Percentiles rank a stretch among this genome's conserved stretches.
phyloP scores from a whole-genome alignment of 2,329 filamentous ascomycete genomes.

The Exophiala bonariae region DNA sequence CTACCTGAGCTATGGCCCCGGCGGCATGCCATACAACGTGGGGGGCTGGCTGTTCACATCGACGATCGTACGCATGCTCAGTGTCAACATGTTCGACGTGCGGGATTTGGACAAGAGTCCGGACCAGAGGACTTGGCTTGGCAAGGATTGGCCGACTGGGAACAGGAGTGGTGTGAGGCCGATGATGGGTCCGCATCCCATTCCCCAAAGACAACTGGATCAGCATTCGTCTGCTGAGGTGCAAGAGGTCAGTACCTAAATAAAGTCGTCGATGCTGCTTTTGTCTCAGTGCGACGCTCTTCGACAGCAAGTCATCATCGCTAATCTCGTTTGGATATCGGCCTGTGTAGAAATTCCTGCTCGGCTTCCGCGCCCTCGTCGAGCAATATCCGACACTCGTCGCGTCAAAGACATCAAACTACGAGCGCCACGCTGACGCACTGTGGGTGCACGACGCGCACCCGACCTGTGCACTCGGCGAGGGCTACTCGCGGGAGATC shows the following conservation, averaged over 20 bases:
- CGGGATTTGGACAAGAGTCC: constrained; percentile 1
- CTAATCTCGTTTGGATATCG: too few relatives aligned
- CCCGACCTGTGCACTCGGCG: constrained; percentile 2
- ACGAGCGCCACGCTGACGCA: constrained; percentile 6
- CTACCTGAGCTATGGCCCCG: constrained; percentile 36
- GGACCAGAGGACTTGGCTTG: constrained; percentile 9
- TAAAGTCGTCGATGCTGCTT: too few relatives aligned
- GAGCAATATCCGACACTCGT: constrained; percentile 5
- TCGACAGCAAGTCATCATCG: too few relatives aligned
- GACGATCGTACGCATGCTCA: background rate
- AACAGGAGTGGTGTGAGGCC: constrained; percentile 1
- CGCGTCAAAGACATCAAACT: constrained; percentile 1
- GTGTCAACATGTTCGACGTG: constrained; percentile 7
- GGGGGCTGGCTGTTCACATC: constrained; percentile 33
- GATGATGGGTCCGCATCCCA: constrained; percentile 3
- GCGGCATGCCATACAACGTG: constrained; percentile 36
- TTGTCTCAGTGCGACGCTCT: background rate
- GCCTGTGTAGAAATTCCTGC: constrained; percentile 4
- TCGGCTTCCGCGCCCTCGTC: background rate
- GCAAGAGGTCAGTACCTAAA: constrained; percentile 3
- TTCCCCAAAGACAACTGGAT: constrained; percentile 13
- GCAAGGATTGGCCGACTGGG: background rate
- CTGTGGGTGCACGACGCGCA: constrained; percentile 4
- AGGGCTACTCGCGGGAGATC: constrained; percentile 64
- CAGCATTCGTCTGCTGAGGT: constrained; percentile 6